Conservation (phyloP, 306 rosid genomes). For the Oemleria cerasiformis region DNA sequence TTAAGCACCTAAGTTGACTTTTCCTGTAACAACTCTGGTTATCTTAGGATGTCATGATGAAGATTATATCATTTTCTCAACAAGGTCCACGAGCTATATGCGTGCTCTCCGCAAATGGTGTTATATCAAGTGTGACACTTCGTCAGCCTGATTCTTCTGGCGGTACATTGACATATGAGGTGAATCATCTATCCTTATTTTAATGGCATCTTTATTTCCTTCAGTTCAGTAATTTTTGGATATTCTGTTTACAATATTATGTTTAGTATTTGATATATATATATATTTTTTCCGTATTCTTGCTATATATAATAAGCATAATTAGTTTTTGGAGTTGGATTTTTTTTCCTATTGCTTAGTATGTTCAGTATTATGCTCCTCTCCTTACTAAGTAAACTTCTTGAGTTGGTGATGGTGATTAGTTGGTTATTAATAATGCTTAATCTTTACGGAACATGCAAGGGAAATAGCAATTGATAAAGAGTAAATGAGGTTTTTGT, state of each 20-base stretch:
- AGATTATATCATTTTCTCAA: conserved; percentile 94
- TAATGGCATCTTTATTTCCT: not conserved
- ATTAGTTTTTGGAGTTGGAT: not conserved
- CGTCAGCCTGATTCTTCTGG: conserved; percentile 92
- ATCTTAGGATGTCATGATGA: conserved; percentile 85
- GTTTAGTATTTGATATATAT: not conserved
- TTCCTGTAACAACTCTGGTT: conserved; percentile 21
- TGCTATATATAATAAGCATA: not conserved
- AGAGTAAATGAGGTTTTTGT: not conserved
- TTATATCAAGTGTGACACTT: conserved; percentile 87
- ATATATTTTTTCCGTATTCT: no score
- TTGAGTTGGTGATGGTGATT: not conserved
- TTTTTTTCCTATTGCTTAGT: not conserved
- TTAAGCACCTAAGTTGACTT: not conserved
- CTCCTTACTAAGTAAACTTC: not conserved
- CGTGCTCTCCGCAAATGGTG: conserved; percentile 89
- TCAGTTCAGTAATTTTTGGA: not conserved
- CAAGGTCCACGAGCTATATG: conserved; percentile 94
- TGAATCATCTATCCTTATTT: conserved; percentile 20
- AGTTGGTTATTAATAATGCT: not conserved
- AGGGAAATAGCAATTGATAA: not conserved
- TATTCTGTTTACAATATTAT: not conserved
- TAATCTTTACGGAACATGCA: not conserved
- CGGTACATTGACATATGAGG: conserved; percentile 90
- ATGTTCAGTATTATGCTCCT: not conserved